Base-by-base conservation (phyloP, 2,329 filamentous ascomycete species). In the Microdochium nivale region DNA sequence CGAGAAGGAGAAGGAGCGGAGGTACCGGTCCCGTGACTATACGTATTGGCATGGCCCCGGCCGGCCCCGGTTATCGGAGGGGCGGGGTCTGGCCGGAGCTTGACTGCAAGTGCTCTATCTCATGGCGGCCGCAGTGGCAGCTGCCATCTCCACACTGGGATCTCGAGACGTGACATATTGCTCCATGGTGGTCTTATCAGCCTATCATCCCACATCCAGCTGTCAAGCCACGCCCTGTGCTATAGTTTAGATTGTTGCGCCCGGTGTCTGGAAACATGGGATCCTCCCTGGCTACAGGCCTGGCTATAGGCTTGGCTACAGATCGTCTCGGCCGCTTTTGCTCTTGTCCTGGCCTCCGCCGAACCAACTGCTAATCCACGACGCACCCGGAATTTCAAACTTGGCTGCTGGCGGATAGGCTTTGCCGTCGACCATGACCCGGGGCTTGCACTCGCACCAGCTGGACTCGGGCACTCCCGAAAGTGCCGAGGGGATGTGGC, bases 381-480 rank as follows among this genome's bases (percentile, higher is more conserved):
- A 68, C 51, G 69, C 54, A 13, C 70, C 70, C n/a, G 68, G 66
- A 48, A 73, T 64, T 44, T 63, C 59, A 46, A 66, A 56, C 53
- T 67, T 67, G 24, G 70, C 73, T 25, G 70, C 65, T 3, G 71
- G 73, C 43, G 74, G 75, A 52, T 76, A 77, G 43, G 67, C 59
- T 55, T 72, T 74, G 55, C 71, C 73, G 50, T 69, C 59, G 50
- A 76, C 62, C 48, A 67, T 69, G 51, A 72, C 66, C 55, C 65
- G 68, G 30, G 74, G 74, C 52, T 67, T 61, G 63, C 75, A 78
- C 9, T 67, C 70, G 62, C 75, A 78, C 74, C 74, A 75, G 46
- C 76, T 60, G 13, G 68, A 63, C 60, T 76, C 68, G 27, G 72
- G 65, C 3, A 77, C 64, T 52, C 68, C 66, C 30, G 64, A 56